A percentile compares a stretch with the other conserved stretches of the same genome.
Conservation (phyloP, 169 alveolate genomes). For the Eimeria sp. region DNA sequence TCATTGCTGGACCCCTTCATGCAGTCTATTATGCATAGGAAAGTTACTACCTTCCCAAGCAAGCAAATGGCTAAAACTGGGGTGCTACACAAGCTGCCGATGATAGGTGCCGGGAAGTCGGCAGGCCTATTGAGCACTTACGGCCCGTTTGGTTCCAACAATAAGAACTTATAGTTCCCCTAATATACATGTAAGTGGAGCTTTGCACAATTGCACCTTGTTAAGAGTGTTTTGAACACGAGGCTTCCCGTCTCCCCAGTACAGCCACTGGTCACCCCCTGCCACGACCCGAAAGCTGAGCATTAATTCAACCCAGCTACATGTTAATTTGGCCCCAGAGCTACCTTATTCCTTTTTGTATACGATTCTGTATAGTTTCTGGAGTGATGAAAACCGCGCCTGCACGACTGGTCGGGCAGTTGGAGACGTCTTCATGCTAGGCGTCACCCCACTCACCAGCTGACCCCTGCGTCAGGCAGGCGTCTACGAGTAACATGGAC, state of each 20-base stretch:
- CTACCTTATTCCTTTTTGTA: background rate
- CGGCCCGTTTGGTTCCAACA: background rate
- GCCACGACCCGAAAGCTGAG: background rate
- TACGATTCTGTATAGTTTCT: background rate
- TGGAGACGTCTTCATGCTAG: conserved; percentile 61
- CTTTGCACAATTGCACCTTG: background rate
- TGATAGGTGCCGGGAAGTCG: background rate
- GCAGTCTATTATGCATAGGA: background rate
- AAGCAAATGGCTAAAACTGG: background rate
- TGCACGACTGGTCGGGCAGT: conserved; percentile 38
- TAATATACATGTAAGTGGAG: no score
- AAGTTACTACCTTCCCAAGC: background rate
- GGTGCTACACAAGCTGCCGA: background rate
- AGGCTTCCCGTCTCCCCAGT: background rate
- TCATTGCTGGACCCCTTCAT: background rate
- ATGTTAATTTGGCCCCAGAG: background rate
- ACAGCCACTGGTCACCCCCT: conserved; percentile 3
- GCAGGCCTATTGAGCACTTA: background rate
- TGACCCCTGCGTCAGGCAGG: conserved; percentile 28
- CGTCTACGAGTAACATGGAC: conserved; percentile 10
- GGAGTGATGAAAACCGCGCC: background rate
- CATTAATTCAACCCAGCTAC: background rate
- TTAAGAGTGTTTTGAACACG: background rate
- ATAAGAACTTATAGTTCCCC: background rate
- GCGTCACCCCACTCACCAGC: conserved; percentile 63